A percentile compares a stretch with the other conserved stretches of the same genome.
Conservation (phyloP, 257 asterid species). For the Fraxinus anomala region DNA sequence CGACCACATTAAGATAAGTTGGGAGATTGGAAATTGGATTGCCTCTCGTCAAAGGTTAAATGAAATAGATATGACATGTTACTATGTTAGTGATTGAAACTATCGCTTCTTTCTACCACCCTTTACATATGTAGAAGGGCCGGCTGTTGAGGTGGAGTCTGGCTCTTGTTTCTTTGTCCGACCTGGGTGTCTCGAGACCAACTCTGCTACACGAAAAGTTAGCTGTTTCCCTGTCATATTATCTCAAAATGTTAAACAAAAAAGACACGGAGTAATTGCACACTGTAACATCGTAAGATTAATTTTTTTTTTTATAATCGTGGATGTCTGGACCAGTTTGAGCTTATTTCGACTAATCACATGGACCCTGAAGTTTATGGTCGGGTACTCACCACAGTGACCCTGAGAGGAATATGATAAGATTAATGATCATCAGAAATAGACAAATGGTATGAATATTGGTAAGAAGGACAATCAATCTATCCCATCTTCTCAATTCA, state of each 20-base stretch:
- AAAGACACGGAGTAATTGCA: too few species aligned
- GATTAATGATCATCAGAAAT: too few species aligned
- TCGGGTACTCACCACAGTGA: too few species aligned
- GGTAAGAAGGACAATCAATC: too few species aligned
- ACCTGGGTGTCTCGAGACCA: slow-evolving; percentile 91
- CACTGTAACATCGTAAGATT: too few species aligned
- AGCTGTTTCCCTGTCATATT: slow-evolving; percentile 73
- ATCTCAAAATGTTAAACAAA: slow-evolving; percentile 7
- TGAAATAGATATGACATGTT: neutral
- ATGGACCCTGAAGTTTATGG: too few species aligned
- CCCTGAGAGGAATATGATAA: too few species aligned
- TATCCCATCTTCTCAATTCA: too few species aligned
- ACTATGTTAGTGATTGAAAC: slow-evolving; percentile 18
- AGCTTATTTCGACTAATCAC: too few species aligned
- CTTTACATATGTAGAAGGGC: slow-evolving; percentile 75
- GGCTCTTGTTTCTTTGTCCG: slow-evolving; percentile 87
- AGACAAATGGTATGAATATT: too few species aligned
- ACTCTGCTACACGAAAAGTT: slow-evolving; percentile 76
- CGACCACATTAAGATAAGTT: neutral
- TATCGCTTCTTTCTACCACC: slow-evolving; percentile 85
- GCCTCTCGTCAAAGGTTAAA: neutral
- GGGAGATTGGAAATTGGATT: neutral
- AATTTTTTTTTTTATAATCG: too few species aligned
- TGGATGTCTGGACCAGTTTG: too few species aligned
- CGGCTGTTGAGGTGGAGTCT: slow-evolving; percentile 58